phyloP scores from a whole-genome alignment of 2,329 filamentous ascomycete species.

The Cladosporium sp. region DNA sequence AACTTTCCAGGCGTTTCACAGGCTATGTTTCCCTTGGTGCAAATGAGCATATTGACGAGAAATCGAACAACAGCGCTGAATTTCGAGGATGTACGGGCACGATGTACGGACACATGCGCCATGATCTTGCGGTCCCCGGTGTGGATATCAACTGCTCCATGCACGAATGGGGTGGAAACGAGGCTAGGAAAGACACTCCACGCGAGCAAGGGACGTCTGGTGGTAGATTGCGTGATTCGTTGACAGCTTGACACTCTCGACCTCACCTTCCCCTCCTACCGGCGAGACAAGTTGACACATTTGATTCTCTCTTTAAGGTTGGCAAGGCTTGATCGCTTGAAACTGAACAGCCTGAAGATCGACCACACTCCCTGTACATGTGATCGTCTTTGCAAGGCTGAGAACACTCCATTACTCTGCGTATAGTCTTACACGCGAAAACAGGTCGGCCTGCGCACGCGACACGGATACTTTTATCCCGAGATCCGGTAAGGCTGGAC shows the following conservation, averaged over 20 bases:
- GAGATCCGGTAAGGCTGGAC: too few relatives aligned
- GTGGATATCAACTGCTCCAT: neutral
- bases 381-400: neutral
- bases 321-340: neutral
- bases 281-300: too few relatives aligned
- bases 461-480: too few relatives aligned
- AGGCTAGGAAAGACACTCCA: neutral
- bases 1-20: neutral
- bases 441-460: too few relatives aligned
- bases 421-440: too few relatives aligned
- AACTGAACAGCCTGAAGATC: neutral
- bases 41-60: neutral
- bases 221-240: neutral
- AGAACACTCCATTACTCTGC: neutral
- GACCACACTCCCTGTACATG: neutral
- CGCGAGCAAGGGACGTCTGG: neutral
- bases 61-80: too few relatives aligned
- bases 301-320: too few relatives aligned
- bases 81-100: too few relatives aligned
- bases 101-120: too few relatives aligned
- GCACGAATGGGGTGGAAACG: neutral
- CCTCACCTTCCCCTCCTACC: neutral
- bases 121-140: neutral
- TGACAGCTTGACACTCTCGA: neutral
- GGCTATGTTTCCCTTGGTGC: neutral